Evolutionary conservation across 1,284 basidiomycete species (phyloP), one percentile per base, ranked within the genome.

Genomic region (Tylopilus orsonianus): DNA sequence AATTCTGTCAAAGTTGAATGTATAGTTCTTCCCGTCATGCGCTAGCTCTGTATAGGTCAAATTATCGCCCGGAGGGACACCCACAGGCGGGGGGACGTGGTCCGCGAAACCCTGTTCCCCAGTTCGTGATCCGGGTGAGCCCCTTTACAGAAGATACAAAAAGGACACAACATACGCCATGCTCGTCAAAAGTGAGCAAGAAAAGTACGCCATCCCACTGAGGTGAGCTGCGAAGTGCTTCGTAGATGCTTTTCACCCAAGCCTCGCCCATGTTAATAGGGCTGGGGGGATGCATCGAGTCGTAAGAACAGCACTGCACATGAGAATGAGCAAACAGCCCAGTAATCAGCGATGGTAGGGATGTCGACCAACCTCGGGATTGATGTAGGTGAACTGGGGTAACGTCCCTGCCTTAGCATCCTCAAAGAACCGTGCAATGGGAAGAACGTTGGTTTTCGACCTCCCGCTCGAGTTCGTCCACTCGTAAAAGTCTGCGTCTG

Each of bases 311-410:
- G 16, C 62, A 61, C 59, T 61, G 12, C 10, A 30, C 8, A n/a
- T n/a, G n/a, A n/a, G n/a, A n/a, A n/a, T n/a, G n/a, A n/a, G n/a
- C n/a, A n/a, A n/a, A n/a, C n/a, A n/a, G n/a, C n/a, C n/a, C n/a
- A n/a, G n/a, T n/a, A n/a, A n/a, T n/a, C n/a, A n/a, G n/a, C n/a
- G n/a, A n/a, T n/a, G n/a, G n/a, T n/a, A n/a, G n/a, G n/a, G n/a
- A n/a, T n/a, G n/a, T n/a, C n/a, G n/a, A n/a, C n/a, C n/a, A 29
- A 60, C 60, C 62, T 61, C 62, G 0, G 59, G 59, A 40, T 61
- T 61, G 26, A 61, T 65, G 43, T 49, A 61, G 2, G 60, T 59
- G 27, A 61, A 63, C 44, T 59, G 58, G 12, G 59, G 62, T 14
- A 61, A 40, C 8, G 30, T 56, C 9, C 59, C 60, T 2, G 55